A percentile compares a stretch with the other conserved stretches of the same genome.
These are phyloP conservation scores for Thyridium curvatum DNA, from an alignment of 2,329 filamentous ascomycete genomes.

Conservation along the genomic window DNA sequence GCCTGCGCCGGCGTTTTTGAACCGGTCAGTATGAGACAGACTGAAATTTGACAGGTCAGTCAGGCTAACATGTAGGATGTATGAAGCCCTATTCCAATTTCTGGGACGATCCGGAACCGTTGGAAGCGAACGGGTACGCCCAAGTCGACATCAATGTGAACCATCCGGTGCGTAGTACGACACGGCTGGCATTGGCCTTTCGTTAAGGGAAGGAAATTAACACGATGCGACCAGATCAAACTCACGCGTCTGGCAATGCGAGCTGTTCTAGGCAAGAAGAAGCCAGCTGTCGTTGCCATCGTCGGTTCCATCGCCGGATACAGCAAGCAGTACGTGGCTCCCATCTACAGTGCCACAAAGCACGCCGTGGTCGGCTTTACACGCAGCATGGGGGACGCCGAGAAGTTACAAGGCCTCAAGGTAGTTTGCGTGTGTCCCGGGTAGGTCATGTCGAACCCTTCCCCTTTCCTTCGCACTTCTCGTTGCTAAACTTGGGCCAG, in stretches of 20 bases:
- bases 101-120: constrained; percentile 26
- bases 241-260: constrained; percentile 3
- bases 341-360: constrained; percentile 28
- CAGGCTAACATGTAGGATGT: no score
- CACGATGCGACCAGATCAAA: no score
- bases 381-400: constrained; percentile 21
- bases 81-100: constrained; percentile 24
- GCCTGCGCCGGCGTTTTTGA: constrained; percentile 31
- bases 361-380: constrained; percentile 30
- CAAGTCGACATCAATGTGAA: constrained; percentile 24
- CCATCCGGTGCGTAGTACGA: constrained; percentile 29
- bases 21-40: no score
- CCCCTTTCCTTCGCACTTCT: no score
- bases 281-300: constrained; percentile 11
- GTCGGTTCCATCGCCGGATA: constrained; percentile 24
- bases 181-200: no score
- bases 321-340: constrained; percentile 15
- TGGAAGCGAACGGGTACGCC: constrained; percentile 22
- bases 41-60: no score
- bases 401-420: no score
- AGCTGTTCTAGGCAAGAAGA: constrained; percentile 1
- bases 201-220: no score
- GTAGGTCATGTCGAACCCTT: no score
- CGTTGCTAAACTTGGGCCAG: no score
- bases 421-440: no score